phyloP scores from a whole-genome alignment of 768 basidiomycete genomes.

The Gloeophyllum trabeum region DNA sequence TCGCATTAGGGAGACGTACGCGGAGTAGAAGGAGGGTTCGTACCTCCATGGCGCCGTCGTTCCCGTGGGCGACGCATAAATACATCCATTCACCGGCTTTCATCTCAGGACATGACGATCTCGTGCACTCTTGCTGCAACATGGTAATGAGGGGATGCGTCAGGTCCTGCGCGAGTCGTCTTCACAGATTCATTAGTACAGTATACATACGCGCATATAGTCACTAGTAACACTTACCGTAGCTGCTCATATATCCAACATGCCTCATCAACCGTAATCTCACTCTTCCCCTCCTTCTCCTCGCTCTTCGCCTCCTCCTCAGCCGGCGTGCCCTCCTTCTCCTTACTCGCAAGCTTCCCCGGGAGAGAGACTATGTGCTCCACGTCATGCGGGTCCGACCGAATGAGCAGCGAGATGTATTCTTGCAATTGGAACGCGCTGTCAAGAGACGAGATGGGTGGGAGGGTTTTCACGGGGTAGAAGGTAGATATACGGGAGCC shows the following conservation, averaged over 20 bases:
- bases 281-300: conserved; percentile 25
- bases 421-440: conserved; percentile 94
- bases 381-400: conserved; percentile 82
- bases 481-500: conserved; percentile 74
- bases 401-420: conserved; percentile 82
- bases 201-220: not conserved
- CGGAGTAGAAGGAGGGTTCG: not conserved
- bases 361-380: conserved; percentile 73
- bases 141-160: conserved; percentile 78
- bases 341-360: conserved; percentile 27
- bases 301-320: conserved; percentile 21
- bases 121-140: conserved; percentile 80
- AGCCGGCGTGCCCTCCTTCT: conserved; percentile 15
- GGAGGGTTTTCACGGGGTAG: conserved; percentile 64
- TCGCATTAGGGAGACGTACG: not conserved
- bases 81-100: conserved; percentile 99
- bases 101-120: conserved; percentile 89
- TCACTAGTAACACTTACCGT: conserved; percentile 28
- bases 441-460: conserved; percentile 63
- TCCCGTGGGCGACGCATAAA: conserved; percentile 90
- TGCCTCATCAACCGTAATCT: conserved; percentile 61
- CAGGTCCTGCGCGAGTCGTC: conserved; percentile 81
- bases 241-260: conserved; percentile 79
- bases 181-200: conserved; percentile 14
- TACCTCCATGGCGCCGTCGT: conserved; percentile 81